phyloP scores from a whole-genome alignment of 2,329 filamentous ascomycete genomes.

The Fusarium sp. region DNA sequence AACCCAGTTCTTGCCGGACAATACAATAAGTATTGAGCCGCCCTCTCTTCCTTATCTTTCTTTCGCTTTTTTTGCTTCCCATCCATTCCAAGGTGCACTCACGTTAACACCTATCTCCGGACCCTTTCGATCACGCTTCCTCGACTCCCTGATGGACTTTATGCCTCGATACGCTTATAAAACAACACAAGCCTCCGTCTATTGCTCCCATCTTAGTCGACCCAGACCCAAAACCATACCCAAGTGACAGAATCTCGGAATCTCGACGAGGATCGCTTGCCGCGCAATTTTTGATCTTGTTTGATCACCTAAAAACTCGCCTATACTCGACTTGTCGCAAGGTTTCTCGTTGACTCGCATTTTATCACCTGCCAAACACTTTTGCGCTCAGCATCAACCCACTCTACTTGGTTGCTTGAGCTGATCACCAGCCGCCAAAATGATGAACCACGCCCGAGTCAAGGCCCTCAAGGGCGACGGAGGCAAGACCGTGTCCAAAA shows the following conservation, averaged over 20 bases:
- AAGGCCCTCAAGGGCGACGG: constrained; percentile 74
- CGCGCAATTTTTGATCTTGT: constrained; percentile 26
- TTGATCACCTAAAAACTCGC: constrained; percentile 14
- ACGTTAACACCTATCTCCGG: constrained; percentile 32
- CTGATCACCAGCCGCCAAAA: constrained; percentile 1
- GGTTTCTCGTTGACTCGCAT: constrained; percentile 40
- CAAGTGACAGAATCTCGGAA: constrained; percentile 32
- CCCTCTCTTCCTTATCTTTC: constrained; percentile 15
- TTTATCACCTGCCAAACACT: constrained; percentile 3
- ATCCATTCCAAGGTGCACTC: constrained; percentile 25
- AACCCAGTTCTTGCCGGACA: constrained; percentile 32
- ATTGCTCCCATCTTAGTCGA: constrained; percentile 36
- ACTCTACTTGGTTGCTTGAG: neutral
- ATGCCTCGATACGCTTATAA: constrained; percentile 40
- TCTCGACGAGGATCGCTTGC: constrained; percentile 44
- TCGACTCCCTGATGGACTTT: constrained; percentile 44
- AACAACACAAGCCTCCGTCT: constrained; percentile 32
- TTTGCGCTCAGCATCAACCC: neutral
- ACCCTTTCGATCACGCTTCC: constrained; percentile 6
- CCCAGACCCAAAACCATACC: constrained; percentile 39
- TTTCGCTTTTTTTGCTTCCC: constrained; percentile 16
- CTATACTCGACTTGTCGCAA: constrained; percentile 24
- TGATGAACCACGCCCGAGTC: constrained; percentile 73
- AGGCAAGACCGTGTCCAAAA: constrained; percentile 76
- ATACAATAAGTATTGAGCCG: constrained; percentile 39